A percentile compares a stretch with the other conserved stretches of the same genome.
These are phyloP conservation scores for Globisporangium viniferum DNA, from an alignment of 352 stramenopile species.

Conservation along the genomic window DNA sequence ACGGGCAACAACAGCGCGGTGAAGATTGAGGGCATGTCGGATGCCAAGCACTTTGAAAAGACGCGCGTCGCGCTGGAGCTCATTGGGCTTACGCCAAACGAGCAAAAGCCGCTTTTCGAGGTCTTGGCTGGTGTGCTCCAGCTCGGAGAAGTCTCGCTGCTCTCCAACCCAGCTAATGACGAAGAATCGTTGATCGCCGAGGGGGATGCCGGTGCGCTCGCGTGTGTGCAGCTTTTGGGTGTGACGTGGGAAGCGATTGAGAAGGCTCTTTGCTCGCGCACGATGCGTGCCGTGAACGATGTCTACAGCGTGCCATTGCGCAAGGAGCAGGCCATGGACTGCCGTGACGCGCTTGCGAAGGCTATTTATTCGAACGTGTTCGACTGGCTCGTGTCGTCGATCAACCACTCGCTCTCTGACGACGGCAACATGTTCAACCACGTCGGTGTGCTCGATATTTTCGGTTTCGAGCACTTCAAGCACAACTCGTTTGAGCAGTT, in stretches of 20 bases:
- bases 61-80: conserved; percentile 67
- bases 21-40: conserved; percentile 74
- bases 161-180: conserved; percentile 66
- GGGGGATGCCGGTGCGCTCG: conserved; percentile 35
- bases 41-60: conserved; percentile 81
- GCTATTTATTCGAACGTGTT: conserved; percentile 93
- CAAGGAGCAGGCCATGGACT: conserved; percentile 74
- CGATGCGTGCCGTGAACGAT: conserved; percentile 76
- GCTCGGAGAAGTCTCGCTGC: conserved; percentile 90
- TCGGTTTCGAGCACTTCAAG: conserved; percentile 98
- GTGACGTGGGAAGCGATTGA: conserved; percentile 89
- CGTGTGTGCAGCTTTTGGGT: conserved; percentile 85
- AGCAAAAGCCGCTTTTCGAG: conserved; percentile 91
- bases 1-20: conserved; percentile 55
- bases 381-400: conserved; percentile 86
- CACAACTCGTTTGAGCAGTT: conserved; percentile 90
- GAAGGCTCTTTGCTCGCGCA: conserved; percentile 89
- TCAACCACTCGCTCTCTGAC: conserved; percentile 89
- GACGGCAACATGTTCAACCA: conserved; percentile 81
- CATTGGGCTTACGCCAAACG: conserved; percentile 78
- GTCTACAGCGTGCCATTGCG: conserved; percentile 45
- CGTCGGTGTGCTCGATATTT: conserved; percentile 98
- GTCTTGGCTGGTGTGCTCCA: conserved; percentile 93
- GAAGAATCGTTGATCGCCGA: conserved; percentile 68
- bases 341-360: conserved; percentile 91